A percentile compares a stretch with the other conserved stretches of the same genome.
Evolutionary conservation across 345 rosid species (phyloP).

Genomic region (Populus davidiana): DNA sequence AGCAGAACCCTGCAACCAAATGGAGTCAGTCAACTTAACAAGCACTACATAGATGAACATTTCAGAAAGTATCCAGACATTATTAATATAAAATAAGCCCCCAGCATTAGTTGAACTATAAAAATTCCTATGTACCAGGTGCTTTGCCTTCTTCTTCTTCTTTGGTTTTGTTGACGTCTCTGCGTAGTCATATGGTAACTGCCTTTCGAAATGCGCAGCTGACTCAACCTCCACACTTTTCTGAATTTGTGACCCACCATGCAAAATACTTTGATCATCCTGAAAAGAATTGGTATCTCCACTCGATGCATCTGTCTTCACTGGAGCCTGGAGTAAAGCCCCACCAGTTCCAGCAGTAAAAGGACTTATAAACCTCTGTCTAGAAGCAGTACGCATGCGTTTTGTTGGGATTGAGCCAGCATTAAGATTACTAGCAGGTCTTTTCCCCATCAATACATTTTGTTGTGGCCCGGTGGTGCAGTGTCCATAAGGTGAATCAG

Average conservation of each 20-base stretch:
- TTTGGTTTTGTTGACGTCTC: conserved; percentile 79
- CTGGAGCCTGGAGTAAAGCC: conserved; percentile 38
- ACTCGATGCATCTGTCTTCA: conserved; percentile 88
- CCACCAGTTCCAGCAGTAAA: conserved; percentile 55
- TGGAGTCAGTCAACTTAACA: conserved; percentile 20
- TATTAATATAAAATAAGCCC: conserved; percentile 7
- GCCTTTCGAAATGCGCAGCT: conserved; percentile 61
- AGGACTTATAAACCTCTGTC: conserved; percentile 73
- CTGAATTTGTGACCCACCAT: conserved; percentile 65
- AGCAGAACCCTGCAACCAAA: conserved; percentile 63
- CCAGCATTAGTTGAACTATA: conserved; percentile 17
- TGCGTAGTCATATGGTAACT: conserved; percentile 58
- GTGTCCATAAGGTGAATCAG: conserved; percentile 55
- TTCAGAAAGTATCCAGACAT: conserved; percentile 1
- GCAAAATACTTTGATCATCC: conserved; percentile 85
- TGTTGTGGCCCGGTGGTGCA: conserved; percentile 47
- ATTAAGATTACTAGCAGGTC: conserved; percentile 57
- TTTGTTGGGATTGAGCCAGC: conserved; percentile 77
- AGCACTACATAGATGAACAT: conserved; percentile 18
- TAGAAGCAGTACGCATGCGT: conserved; percentile 82
- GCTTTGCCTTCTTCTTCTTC: conserved; percentile 81
- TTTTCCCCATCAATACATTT: conserved; percentile 54
- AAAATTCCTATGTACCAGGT: conserved; percentile 44
- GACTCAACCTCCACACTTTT: conserved; percentile 86
- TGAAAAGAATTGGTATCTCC: conserved; percentile 95